Evolutionary conservation across 2,329 filamentous ascomycete genomes (phyloP).

Genomic region (Epichloe festucae): DNA sequence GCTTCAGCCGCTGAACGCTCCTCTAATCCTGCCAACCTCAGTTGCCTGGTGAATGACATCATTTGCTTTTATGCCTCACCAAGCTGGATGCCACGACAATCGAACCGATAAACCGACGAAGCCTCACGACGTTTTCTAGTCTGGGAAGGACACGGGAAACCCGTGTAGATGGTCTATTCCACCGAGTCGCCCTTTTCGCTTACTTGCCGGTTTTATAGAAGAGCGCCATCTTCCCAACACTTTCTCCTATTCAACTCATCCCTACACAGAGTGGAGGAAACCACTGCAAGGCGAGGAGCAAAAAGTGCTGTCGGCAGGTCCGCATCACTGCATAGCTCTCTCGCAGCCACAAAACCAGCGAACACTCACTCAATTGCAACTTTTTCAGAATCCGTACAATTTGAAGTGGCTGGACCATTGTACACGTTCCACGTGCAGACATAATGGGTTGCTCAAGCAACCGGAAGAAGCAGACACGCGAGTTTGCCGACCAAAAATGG

Average conservation of each 20-base stretch:
- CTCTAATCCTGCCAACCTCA: neutral
- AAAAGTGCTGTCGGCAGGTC: slow-evolving; percentile 31
- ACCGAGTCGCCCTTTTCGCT: neutral
- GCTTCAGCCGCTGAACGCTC: neutral
- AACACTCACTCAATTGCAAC: neutral
- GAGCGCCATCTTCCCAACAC: neutral
- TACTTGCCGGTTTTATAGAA: neutral
- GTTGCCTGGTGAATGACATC: neutral
- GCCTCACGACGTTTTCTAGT: neutral
- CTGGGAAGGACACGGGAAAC: neutral
- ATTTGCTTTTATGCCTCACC: neutral
- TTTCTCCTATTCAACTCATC: neutral
- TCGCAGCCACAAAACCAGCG: neutral
- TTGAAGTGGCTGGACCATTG: neutral
- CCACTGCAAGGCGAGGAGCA: slow-evolving; percentile 29
- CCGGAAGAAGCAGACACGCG: slow-evolving; percentile 45
- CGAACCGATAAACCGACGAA: neutral
- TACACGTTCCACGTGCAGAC: neutral
- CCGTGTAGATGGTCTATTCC: neutral
- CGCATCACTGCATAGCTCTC: slow-evolving; percentile 10
- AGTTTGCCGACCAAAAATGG: slow-evolving; percentile 83
- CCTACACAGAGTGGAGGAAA: neutral
- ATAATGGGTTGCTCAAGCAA: slow-evolving; percentile 56
- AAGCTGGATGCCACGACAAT: neutral
- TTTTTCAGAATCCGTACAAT: neutral